Conservation (phyloP, 768 basidiomycete genomes). For the Pholiota microspora region DNA sequence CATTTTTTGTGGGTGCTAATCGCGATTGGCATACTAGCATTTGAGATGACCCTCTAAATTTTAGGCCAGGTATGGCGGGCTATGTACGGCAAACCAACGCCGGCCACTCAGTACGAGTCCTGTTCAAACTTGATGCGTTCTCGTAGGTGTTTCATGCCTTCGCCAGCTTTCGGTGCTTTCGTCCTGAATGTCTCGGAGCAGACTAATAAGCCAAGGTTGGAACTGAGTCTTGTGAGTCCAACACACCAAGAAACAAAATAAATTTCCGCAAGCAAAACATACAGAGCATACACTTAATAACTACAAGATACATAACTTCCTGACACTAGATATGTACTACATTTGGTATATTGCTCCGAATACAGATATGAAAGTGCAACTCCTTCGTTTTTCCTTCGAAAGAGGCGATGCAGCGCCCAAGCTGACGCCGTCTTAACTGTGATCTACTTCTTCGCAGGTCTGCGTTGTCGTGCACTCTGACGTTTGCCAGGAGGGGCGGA, state of each 20-base stretch:
- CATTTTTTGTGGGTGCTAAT: too few relatives aligned
- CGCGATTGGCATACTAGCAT: too few relatives aligned
- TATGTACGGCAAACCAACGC: background rate
- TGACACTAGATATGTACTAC: slow-evolving; percentile 9
- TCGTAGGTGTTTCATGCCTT: too few relatives aligned
- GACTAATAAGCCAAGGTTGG: too few relatives aligned
- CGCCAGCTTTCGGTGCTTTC: background rate
- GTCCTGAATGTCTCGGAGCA: too few relatives aligned
- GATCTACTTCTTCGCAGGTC: slow-evolving; percentile 9
- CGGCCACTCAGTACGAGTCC: background rate
- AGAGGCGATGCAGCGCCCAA: background rate
- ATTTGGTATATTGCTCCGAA: slow-evolving; percentile 8
- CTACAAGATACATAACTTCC: slow-evolving; percentile 8
- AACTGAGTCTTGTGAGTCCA: too few relatives aligned
- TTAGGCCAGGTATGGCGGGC: background rate
- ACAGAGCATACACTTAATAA: background rate
- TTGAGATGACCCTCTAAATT: background rate
- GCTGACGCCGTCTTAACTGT: background rate
- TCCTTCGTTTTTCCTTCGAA: background rate
- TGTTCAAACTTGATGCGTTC: background rate
- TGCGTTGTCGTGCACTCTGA: slow-evolving; percentile 24
- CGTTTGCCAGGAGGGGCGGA: slow-evolving; percentile 21
- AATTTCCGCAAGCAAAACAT: background rate
- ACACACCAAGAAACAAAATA: background rate
- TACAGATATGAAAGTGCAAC: background rate